Percentiles rank a stretch among this genome's conserved stretches.
phyloP scores from a whole-genome alignment of 805 yeast genomes.

The Ogataea paradorogensis region DNA sequence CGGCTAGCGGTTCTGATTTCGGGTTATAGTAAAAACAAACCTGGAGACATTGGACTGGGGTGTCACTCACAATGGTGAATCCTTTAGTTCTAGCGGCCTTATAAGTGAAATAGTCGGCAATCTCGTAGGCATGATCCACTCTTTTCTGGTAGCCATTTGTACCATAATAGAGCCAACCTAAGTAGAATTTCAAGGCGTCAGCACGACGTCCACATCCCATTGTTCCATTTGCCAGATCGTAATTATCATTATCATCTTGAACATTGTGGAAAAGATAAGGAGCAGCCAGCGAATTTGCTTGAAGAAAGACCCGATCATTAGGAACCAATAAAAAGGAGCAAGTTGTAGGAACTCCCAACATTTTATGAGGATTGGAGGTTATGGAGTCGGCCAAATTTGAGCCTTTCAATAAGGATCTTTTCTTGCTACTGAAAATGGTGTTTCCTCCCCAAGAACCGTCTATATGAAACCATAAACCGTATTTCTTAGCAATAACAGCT shows the following conservation, averaged over 20 bases:
- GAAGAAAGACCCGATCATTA: conserved; percentile 59
- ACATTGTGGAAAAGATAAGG: conserved; percentile 74
- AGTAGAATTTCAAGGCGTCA: conserved; percentile 72
- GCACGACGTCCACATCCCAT: conserved; percentile 91
- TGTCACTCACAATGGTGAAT: conserved; percentile 53
- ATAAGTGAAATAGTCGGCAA: conserved; percentile 59
- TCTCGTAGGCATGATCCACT: conserved; percentile 68
- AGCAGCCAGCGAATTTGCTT: conserved; percentile 73
- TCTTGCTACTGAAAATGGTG: conserved; percentile 57
- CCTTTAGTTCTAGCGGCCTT: conserved; percentile 38
- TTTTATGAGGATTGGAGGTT: conserved; percentile 82
- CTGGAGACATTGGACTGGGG: conserved; percentile 75
- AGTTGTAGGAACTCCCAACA: conserved; percentile 83
- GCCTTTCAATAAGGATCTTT: conserved; percentile 51
- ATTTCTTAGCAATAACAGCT: conserved; percentile 47
- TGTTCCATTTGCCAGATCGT: conserved; percentile 83
- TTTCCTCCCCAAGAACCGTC: conserved; percentile 95
- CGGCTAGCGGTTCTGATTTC: conserved; percentile 14
- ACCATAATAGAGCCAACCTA: conserved; percentile 84
- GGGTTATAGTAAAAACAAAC: conserved; percentile 78
- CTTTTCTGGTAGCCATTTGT: conserved; percentile 58
- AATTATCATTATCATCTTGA: conserved; percentile 50
- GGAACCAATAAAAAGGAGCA: conserved; percentile 74
- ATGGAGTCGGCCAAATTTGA: conserved; percentile 66
- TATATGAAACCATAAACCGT: conserved; percentile 73